Base-by-base conservation (phyloP, 2,329 filamentous ascomycete species). In the Helotiales sp. region DNA sequence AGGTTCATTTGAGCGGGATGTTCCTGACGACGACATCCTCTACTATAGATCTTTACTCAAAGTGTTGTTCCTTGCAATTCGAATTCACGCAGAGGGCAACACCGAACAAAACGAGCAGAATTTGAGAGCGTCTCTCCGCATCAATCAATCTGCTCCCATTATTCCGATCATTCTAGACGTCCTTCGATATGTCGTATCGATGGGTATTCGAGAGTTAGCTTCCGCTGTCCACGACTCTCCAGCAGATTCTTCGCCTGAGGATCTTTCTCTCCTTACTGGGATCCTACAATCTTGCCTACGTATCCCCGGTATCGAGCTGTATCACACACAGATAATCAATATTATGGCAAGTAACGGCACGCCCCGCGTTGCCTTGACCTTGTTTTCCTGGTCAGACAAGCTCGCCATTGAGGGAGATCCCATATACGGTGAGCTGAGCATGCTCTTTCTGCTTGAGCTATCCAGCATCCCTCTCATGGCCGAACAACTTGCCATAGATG, bases 331-430 rank as follows among this genome's bases (percentile, higher is more conserved):
- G 65, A 83, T 93, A 34, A 80, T 91, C 53, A 83, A 86, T 68
- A 86, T 87, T 63, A 79, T 91, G 78, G 79, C 83, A 1, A 83
- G 84, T 47, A 86, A 92, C 70, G 86, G 89, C 62, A 87, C 88
- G 1, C 81, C 91, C 46, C 89, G 93, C 67, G 89, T 92, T 60
- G 93, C 92, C 0, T 87, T 88, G 5, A 91, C 90, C 31, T 81
- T 99, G 5, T 98, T 93, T 74, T 96, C 92, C 0, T 99, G 95
- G 95, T 85, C 93, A 3, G 92, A 98, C 72, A 86, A 88, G 64
- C 81, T 98, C 24, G 83, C 88, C 0, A 81, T 88, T 33, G 83
- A 88, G 56, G 85, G 87, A 27, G 93, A 98, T 70, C 93, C 95
- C 0, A 79, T 98, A 29, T 98, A 97, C 72, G 95, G 93, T 63